Evolutionary conservation across 1,139 yeast genomes (phyloP).

Genomic region (Yamadazyma dendronema): DNA sequence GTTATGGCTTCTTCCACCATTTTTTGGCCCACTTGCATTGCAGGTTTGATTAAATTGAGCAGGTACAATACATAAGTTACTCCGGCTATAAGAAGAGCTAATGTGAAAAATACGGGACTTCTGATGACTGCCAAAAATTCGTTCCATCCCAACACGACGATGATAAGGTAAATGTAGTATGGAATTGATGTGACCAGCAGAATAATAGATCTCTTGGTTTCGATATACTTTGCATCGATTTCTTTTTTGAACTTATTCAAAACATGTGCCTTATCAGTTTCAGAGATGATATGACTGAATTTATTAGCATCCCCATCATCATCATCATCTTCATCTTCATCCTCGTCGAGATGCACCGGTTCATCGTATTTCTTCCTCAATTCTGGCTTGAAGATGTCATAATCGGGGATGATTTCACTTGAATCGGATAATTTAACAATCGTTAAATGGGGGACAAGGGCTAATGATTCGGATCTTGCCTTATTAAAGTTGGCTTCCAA

Average conservation of each 20-base stretch:
- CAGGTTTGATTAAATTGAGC: slow-evolving; percentile 75
- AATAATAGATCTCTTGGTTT: slow-evolving; percentile 75
- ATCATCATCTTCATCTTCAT: slow-evolving; percentile 38
- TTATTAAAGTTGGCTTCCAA: slow-evolving; percentile 62
- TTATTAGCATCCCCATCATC: slow-evolving; percentile 29
- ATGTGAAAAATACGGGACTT: slow-evolving; percentile 74
- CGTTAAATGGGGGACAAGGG: slow-evolving; percentile 58
- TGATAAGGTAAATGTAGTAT: slow-evolving; percentile 68
- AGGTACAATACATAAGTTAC: slow-evolving; percentile 67
- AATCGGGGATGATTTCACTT: slow-evolving; percentile 56
- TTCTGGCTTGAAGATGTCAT: slow-evolving; percentile 34
- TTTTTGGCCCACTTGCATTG: slow-evolving; percentile 56
- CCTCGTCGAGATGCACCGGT: slow-evolving; percentile 22
- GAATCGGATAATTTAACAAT: slow-evolving; percentile 55
- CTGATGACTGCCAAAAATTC: slow-evolving; percentile 87
- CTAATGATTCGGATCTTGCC: slow-evolving; percentile 58
- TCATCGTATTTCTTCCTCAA: slow-evolving; percentile 24
- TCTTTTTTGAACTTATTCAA: slow-evolving; percentile 66
- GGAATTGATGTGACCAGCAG: slow-evolving; percentile 79
- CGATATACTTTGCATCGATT: slow-evolving; percentile 78
- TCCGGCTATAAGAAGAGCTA: slow-evolving; percentile 55
- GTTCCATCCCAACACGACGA: slow-evolving; percentile 88
- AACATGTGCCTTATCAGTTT: slow-evolving; percentile 57
- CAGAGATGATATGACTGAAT: slow-evolving; percentile 60
- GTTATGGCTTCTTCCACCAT: slow-evolving; percentile 56